Evolutionary conservation across 2,329 filamentous ascomycete genomes (phyloP).

Genomic region (Tolypocladium ovalisporum): DNA sequence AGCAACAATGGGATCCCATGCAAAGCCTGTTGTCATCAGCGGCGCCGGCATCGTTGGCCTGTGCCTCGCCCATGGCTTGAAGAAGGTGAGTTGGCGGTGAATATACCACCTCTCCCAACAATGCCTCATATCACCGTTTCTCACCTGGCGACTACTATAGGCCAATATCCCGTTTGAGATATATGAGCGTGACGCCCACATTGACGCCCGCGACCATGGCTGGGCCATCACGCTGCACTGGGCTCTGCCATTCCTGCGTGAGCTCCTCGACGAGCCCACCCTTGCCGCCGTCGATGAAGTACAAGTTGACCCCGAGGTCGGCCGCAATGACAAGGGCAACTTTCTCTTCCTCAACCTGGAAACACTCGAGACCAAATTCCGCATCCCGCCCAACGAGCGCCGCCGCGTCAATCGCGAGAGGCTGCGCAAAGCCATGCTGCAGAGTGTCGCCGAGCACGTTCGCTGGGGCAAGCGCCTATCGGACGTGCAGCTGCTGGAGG

Average conservation of each 20-base stretch:
- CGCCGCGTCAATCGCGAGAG: constrained; percentile 25
- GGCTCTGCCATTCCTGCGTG: constrained; percentile 27
- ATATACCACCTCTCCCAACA: not conserved
- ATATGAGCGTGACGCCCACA: constrained; percentile 18
- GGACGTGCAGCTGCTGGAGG: constrained; percentile 11
- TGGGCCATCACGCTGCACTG: constrained; percentile 54
- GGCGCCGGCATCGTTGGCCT: constrained; percentile 26
- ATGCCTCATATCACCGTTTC: not conserved
- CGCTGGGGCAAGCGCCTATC: constrained; percentile 20
- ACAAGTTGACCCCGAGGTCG: constrained; percentile 24
- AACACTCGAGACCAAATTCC: constrained; percentile 24
- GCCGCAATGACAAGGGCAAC: constrained; percentile 24
- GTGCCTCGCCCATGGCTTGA: constrained; percentile 23
- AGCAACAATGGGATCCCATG: constrained; percentile 1
- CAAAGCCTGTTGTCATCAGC: constrained; percentile 21
- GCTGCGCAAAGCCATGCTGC: constrained; percentile 18
- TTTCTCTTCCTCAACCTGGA: constrained; percentile 29
- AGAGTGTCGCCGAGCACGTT: constrained; percentile 15
- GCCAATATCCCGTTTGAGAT: constrained; percentile 18
- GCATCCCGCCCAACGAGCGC: constrained; percentile 24
- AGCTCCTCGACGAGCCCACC: constrained; percentile 13
- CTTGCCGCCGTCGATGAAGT: constrained; percentile 12
- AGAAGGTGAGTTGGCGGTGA: constrained; percentile 13
- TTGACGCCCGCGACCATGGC: constrained; percentile 27
- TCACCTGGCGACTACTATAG: constrained; percentile 7